Base-by-base conservation (phyloP, 2,329 filamentous ascomycete genomes). In the Orbilia javanica region DNA sequence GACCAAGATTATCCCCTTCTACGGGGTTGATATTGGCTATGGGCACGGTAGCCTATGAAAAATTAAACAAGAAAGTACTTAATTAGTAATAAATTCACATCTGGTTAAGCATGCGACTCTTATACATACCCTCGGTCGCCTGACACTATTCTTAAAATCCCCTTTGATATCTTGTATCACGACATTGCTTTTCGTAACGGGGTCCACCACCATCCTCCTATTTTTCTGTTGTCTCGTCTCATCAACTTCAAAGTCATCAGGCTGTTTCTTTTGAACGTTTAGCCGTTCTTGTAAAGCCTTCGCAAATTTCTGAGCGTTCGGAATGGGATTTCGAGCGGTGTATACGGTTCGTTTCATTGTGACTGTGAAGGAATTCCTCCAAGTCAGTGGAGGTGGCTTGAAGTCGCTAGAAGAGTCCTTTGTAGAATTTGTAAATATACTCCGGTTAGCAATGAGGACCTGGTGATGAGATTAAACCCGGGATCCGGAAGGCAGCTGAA, bases 161-260 rank as follows among this genome's bases (percentile, higher is more conserved):
- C 75, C 75, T 27, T 55, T 79, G 53, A 79, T 79, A 57, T 79
- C 75, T 27, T 79, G 75, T 10, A 79, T 79, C 25, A 79, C 75
- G 15, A 79, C 75, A 73, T 79, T 79, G 27, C 68, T 72, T 46
- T 79, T 79, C 20, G 75, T 79, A 13, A 79, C 75, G 2, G 75
- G 75, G 57, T 79, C 75, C 25, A 79, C 75, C 11, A 79, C 75
- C 75, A 73, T 11, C 7, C 75, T 62, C 25, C 75, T 57, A 31
- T 79, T 73, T 42, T 72, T 73, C 53, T 79, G 68, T 8, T 52
- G 29, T 18, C 62, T 73, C 13, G 68, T 69, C 3, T 66, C 50
- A 65, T 79, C 75, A 7, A 60, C 7, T 0, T 60, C 20, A 15
- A 42, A 10, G 10, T 78, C 62, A 10, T 13, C 13, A n/a, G 64